Conservation (phyloP, 768 basidiomycete species). For the Scleroderma citrinum region DNA sequence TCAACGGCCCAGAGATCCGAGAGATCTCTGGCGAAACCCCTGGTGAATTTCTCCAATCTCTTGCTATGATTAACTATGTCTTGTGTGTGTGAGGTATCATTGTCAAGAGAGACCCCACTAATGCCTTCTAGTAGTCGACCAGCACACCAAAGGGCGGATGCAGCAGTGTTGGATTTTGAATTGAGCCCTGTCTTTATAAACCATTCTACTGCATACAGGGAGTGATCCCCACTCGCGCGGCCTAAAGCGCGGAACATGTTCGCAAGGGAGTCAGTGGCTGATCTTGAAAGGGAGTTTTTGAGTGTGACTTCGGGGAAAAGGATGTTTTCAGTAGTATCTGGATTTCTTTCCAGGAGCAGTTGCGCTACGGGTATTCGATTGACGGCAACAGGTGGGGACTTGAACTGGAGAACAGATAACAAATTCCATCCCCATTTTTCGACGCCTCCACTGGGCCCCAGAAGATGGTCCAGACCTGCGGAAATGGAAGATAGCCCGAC, state of each 20-base stretch:
- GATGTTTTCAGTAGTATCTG: constrained; percentile 28
- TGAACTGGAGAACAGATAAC: constrained; percentile 75
- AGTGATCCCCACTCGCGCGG: constrained; percentile 56
- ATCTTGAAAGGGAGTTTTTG: constrained; percentile 46
- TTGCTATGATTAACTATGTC: constrained; percentile 29
- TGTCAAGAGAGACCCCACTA: constrained; percentile 38
- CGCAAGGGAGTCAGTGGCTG: constrained; percentile 50
- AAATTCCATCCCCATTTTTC: constrained; percentile 92
- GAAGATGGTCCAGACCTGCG: constrained; percentile 49
- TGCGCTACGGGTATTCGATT: constrained; percentile 46
- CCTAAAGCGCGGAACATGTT: constrained; percentile 75
- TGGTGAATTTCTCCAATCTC: constrained; percentile 57
- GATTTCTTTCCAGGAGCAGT: constrained; percentile 49
- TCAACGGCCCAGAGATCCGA: constrained; percentile 67
- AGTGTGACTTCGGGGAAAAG: constrained; percentile 58
- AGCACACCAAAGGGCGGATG: constrained; percentile 82
- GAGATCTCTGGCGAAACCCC: constrained; percentile 55
- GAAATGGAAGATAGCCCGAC: constrained; percentile 40
- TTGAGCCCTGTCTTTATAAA: constrained; percentile 51
- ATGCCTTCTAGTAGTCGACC: constrained; percentile 72
- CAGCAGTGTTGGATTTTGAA: constrained; percentile 41
- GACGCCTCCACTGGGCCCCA: constrained; percentile 78
- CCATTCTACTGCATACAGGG: constrained; percentile 80
- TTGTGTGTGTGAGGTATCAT: constrained; percentile 5
- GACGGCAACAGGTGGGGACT: constrained; percentile 43